A percentile compares a stretch with the other conserved stretches of the same genome.
Conservation (phyloP, 257 asterid species). For the Solanum ossicruentum region DNA sequence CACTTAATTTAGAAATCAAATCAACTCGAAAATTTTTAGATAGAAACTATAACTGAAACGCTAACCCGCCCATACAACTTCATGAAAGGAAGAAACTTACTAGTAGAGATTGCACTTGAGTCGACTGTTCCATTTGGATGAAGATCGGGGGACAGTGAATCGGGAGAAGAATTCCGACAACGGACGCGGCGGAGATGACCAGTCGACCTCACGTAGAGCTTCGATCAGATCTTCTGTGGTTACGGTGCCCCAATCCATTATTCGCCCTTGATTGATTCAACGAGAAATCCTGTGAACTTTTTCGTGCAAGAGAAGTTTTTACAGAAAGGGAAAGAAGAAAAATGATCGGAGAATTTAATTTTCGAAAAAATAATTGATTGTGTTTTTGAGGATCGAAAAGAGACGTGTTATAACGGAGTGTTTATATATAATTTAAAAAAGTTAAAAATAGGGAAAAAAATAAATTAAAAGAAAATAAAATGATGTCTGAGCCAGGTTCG, state of each 20-base stretch:
- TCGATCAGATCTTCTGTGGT: constrained; percentile 86
- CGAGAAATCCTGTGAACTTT: background rate
- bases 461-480: background rate
- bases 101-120: constrained; percentile 96
- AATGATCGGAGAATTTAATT: background rate
- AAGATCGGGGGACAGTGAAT: constrained; percentile 76
- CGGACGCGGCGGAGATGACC: constrained; percentile 96
- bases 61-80: background rate
- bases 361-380: background rate
- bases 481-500: constrained; percentile 91
- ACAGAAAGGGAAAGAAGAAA: background rate
- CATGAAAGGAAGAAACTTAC: constrained; percentile 3
- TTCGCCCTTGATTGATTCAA: background rate
- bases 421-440: background rate
- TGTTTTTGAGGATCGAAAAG: background rate
- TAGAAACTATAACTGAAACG: background rate
- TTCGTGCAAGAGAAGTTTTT: background rate
- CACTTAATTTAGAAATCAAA: background rate
- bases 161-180: constrained; percentile 68
- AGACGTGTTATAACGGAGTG: background rate
- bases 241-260: constrained; percentile 90
- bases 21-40: background rate
- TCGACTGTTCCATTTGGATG: constrained; percentile 86
- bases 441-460: background rate
- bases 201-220: constrained; percentile 87